Conservation (phyloP, 1,284 basidiomycete genomes). For the Vanrija pseudolonga region DNA sequence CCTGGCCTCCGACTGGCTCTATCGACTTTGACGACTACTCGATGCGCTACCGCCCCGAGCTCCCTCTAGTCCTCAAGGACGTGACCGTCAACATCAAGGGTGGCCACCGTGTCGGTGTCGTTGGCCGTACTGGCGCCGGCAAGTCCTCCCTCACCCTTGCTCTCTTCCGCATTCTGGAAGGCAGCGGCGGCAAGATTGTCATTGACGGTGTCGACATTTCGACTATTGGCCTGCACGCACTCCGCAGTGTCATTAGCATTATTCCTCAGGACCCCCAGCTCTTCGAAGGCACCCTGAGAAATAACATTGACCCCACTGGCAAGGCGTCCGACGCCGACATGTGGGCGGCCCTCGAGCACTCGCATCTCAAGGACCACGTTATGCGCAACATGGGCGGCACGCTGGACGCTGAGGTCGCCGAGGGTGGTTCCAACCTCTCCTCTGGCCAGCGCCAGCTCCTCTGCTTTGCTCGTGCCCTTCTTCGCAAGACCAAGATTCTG, state of each 20-base stretch:
- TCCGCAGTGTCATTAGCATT: constrained; percentile 66
- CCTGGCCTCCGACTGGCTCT: constrained; percentile 73
- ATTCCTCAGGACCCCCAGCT: constrained; percentile 81
- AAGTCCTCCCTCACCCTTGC: constrained; percentile 71
- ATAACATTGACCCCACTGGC: constrained; percentile 44
- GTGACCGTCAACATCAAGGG: constrained; percentile 63
- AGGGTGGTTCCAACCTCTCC: constrained; percentile 74
- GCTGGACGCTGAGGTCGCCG: constrained; percentile 70
- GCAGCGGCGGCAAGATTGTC: constrained; percentile 67
- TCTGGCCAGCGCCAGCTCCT: constrained; percentile 80
- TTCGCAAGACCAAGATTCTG: constrained; percentile 77
- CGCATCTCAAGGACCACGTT: constrained; percentile 60
- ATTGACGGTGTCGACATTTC: constrained; percentile 83
- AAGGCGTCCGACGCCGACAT: constrained; percentile 70
- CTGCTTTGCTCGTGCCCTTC: constrained; percentile 73
- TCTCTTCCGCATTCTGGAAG: constrained; percentile 67
- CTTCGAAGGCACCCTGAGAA: constrained; percentile 73
- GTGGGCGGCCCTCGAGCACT: constrained; percentile 74
- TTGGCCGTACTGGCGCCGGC: constrained; percentile 84
- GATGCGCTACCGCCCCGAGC: constrained; percentile 74
- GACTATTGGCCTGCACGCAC: constrained; percentile 74
- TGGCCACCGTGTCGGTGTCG: constrained; percentile 76
- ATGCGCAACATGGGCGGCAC: constrained; percentile 62
- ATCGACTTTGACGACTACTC: constrained; percentile 76
- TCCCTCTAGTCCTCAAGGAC: constrained; percentile 72